Base-by-base conservation (phyloP, 2,329 filamentous ascomycete genomes). In the Diplodia scrobiculata region DNA sequence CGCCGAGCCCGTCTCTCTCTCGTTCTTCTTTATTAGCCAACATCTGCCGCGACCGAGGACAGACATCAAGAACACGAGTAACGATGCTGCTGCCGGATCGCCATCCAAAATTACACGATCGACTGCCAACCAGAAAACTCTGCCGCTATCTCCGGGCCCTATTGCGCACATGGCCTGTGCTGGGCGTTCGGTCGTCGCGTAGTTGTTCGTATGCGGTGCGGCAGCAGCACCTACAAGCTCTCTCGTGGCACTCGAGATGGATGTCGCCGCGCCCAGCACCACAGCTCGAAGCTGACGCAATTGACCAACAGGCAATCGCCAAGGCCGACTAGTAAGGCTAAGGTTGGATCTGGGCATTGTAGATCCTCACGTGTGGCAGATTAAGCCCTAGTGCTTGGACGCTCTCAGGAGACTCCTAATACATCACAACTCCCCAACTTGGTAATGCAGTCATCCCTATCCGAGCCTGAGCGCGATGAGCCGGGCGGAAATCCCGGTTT, bases 401-500 rank as follows among this genome's bases (percentile, higher is more conserved):
- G 29, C 27, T 17, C 14, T 62, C 58, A 50, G 41, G 45, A 50
- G 58, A 14, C 17, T n/a, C 58, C 58, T 27, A 50, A 47, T 45
- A 9, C 29, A 34, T 41, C 27, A 29, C 41, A 21, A 25, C 11
- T 62, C 25, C 41, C 48, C 48, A 21, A 62, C 58, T 47, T 62
- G 48, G 48, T 50, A 50, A 62, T 32, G 10, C 10, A 21, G 6
- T 50, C 58, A 62, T 62, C 58, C 58, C 58, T 50, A 62, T 62
- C 50, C 58, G 58, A 36, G 41, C 45, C 14, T 19, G 21, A 17
- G 58, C 50, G 48, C 41, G 58, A 50, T 25, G 27, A 25, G 58
- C 58, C 58, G 58, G 50, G 41, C 17, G 41, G 3, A 11, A 17
- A 60, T 60, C 41, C 25, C 14, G 17, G n/a, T 29, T 32, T 13